These are phyloP conservation scores for Nepenthes mirabilis DNA, from an alignment of 148 eudicot species.

Conservation along the genomic window DNA sequence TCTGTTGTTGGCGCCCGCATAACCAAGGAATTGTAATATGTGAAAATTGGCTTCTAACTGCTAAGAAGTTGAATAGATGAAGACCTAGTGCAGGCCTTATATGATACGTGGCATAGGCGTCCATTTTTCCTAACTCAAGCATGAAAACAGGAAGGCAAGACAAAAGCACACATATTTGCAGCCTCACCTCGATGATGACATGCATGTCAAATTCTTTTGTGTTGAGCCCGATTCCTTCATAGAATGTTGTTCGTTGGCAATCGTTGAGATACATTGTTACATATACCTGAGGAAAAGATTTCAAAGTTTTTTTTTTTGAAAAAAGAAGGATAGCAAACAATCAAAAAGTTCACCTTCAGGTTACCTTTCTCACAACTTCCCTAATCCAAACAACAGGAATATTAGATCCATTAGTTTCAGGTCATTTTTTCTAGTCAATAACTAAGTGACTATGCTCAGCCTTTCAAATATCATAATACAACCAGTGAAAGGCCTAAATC, in stretches of 20 bases:
- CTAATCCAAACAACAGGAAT: too few relatives aligned
- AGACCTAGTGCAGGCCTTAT: too few relatives aligned
- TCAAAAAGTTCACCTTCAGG: not conserved
- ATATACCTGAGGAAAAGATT: constrained; percentile 47
- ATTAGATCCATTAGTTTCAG: too few relatives aligned
- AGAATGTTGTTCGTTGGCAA: constrained; percentile 85
- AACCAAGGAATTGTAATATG: too few relatives aligned
- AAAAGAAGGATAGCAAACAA: not conserved
- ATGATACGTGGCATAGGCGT: too few relatives aligned
- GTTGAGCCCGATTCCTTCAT: constrained; percentile 91
- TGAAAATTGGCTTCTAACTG: too few relatives aligned
- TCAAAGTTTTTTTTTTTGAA: not conserved
- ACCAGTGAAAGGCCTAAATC: not conserved
- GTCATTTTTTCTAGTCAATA: too few relatives aligned
- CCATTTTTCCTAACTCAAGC: too few relatives aligned
- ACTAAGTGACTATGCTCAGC: not conserved
- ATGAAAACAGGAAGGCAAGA: too few relatives aligned
- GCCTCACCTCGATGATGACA: constrained; percentile 88
- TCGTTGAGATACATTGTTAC: constrained; percentile 99
- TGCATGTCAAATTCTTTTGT: constrained; percentile 98
- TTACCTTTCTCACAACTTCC: too few relatives aligned
- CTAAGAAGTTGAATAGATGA: too few relatives aligned
- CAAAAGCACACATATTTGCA: not conserved
- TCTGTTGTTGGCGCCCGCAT: too few relatives aligned
- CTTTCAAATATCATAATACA: not conserved